phyloP scores from a whole-genome alignment of 2,329 filamentous ascomycete species.

The Chaetomiaceae sp. region DNA sequence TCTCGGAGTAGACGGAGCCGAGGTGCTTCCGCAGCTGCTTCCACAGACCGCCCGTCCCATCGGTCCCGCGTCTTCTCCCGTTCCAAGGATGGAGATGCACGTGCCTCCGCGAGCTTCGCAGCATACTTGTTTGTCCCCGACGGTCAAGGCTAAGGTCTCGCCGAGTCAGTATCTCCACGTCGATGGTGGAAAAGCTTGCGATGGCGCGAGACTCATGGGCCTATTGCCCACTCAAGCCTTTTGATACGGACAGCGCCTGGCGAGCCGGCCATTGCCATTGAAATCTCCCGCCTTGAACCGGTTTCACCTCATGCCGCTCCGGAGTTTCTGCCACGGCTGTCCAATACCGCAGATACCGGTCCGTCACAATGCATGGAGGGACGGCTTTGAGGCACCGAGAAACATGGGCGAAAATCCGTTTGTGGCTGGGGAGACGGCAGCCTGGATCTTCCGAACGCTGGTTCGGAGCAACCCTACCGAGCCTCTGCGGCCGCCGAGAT shows the following conservation, averaged over 20 bases:
- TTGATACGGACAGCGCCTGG: conserved; percentile 3
- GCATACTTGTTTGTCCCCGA: background rate
- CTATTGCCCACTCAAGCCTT: background rate
- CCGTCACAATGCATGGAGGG: background rate
- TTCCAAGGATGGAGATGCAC: background rate
- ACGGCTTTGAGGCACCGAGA: background rate
- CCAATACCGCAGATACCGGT: background rate
- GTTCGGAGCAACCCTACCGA: background rate
- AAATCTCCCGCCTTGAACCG: background rate
- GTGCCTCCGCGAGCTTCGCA: background rate
- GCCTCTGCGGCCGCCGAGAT: conserved; percentile 1
- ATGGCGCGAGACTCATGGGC: background rate
- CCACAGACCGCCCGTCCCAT: background rate
- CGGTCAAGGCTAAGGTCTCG: background rate
- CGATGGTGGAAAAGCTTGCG: background rate
- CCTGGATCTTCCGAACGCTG: background rate
- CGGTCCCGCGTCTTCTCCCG: conserved; percentile 10
- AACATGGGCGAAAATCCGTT: background rate
- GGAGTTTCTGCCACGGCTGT: background rate
- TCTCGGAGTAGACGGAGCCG: conserved; percentile 13
- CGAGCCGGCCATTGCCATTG: conserved; percentile 7
- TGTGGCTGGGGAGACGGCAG: background rate
- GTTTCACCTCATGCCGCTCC: too few relatives aligned
- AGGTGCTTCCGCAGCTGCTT: background rate
- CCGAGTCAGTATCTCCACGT: background rate